Percentiles rank a stretch among this genome's conserved stretches.
Evolutionary conservation across 2,329 filamentous ascomycete genomes (phyloP).

Genomic region (Sporothrix euskadiensis): DNA sequence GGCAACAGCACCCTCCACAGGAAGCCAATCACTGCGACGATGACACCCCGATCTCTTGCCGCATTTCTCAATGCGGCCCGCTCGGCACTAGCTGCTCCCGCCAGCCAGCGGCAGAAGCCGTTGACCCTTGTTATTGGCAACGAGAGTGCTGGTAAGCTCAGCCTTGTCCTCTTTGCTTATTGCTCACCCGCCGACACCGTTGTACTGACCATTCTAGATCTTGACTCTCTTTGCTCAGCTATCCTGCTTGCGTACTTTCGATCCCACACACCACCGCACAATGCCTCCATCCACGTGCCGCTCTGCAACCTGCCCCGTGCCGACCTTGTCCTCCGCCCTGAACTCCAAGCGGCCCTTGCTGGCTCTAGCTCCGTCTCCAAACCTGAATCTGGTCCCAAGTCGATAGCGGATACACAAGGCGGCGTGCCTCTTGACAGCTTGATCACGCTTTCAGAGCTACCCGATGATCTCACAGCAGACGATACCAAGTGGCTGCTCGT

Average conservation of each 20-base stretch:
- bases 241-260: conserved; percentile 73
- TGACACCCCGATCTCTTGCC: conserved; percentile 44
- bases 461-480: conserved; percentile 49
- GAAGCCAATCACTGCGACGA: neutral
- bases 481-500: conserved; percentile 72
- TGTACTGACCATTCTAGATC: conserved; percentile 54
- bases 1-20: neutral
- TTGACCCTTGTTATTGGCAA: conserved; percentile 67
- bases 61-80: conserved; percentile 56
- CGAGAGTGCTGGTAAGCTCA: conserved; percentile 60
- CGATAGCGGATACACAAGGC: neutral
- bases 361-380: neutral
- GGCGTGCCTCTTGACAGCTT: conserved; percentile 62
- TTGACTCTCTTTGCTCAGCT: conserved; percentile 77
- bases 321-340: conserved; percentile 71
- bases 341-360: conserved; percentile 65
- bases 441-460: conserved; percentile 59
- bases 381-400: neutral
- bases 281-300: conserved; percentile 62
- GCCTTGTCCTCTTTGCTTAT: neutral
- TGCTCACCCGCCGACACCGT: neutral
- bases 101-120: conserved; percentile 48
- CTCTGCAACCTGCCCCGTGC: conserved; percentile 68
- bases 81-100: conserved; percentile 46
- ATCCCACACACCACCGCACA: conserved; percentile 56